Evolutionary conservation across 768 basidiomycete genomes (phyloP).

Genomic region (Suillus alpinus): DNA sequence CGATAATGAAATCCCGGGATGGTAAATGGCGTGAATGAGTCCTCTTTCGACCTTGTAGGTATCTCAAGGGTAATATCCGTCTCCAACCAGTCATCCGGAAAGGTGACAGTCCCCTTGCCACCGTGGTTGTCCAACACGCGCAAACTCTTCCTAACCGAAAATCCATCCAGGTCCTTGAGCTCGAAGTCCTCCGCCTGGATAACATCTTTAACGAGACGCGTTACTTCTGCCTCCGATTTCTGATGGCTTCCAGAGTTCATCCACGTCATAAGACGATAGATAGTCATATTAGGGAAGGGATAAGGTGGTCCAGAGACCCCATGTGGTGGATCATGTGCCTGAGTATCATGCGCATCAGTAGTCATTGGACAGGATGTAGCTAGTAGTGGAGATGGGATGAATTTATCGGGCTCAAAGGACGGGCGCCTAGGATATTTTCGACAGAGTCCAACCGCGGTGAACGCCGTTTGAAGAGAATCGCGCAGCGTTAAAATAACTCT

Average conservation of each 20-base stretch:
- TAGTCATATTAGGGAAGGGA: constrained; percentile 7
- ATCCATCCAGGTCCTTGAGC: neutral
- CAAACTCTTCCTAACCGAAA: too few species aligned
- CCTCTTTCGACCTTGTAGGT: neutral
- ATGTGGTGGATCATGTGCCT: too few species aligned
- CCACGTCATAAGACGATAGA: constrained; percentile 8
- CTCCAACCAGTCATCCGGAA: neutral
- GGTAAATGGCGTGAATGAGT: neutral
- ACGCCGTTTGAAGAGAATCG: too few species aligned
- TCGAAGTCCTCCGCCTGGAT: constrained; percentile 4
- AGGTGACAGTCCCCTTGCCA: too few species aligned
- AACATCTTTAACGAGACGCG: constrained; percentile 1
- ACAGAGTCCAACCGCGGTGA: too few species aligned
- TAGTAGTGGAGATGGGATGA: too few species aligned
- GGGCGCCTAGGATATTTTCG: too few species aligned
- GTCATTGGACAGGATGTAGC: too few species aligned
- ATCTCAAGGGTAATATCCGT: neutral
- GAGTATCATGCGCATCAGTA: too few species aligned
- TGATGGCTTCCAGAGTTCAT: constrained; percentile 1
- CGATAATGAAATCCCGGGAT: constrained; percentile 15
- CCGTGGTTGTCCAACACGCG: too few species aligned
- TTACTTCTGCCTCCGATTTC: constrained; percentile 4
- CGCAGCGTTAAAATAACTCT: too few species aligned
- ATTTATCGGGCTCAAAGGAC: too few species aligned
- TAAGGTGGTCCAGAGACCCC: neutral